Base-by-base conservation (phyloP, 768 basidiomycete genomes). In the Roridomyces roridus region DNA sequence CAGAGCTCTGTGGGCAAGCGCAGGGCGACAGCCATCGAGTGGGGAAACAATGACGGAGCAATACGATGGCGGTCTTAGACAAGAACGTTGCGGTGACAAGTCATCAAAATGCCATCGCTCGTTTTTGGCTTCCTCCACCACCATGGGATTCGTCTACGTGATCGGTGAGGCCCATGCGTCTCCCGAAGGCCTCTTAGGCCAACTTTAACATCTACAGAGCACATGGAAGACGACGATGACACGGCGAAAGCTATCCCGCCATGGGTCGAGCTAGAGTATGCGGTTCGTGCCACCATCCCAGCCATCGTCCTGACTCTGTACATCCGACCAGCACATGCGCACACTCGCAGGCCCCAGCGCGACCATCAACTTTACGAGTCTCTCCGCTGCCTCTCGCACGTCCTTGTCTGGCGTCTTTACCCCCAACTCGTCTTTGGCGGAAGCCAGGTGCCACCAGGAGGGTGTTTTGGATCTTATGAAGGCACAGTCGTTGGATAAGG, bases 211-310 rank as follows among this genome's bases (percentile, higher is more conserved):
- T n/a, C 15, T 20, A 54, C 17, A 93, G 94, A 96, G 62, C 94
- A 96, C 68, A 94, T 98, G 90, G 96, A 98, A 69, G 93, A 95
- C 46, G 96, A 98, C 68, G 95, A 95, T 57, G 78, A 83, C 14
- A 83, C 82, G 0, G 77, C 85, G 1, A 84, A 82, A 62, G 80
- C 89, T 4, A 82, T 93, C 37, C 91, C 91, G 20, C 85, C 84
- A 14, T 98, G 96, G 96, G 96, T 98, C 28, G 84, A 89, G 64
- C 84, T 98, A 43, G 96, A 98, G 80, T 98, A 96, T 69, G 80
- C 81, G 66, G 93, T 91, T 54, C 57, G 82, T 75, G 56, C 43
- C 29, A 25, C 26, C 48, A 40, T 37, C 29, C 25, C 21, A 46
- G 31, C 48, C 28, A 45, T 31, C n/a, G 42, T 44, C 21, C 43